Evolutionary conservation across 305 asterid genomes (phyloP), one percentile per base, ranked within the genome.

Genomic region (Nicotiana rustica): DNA sequence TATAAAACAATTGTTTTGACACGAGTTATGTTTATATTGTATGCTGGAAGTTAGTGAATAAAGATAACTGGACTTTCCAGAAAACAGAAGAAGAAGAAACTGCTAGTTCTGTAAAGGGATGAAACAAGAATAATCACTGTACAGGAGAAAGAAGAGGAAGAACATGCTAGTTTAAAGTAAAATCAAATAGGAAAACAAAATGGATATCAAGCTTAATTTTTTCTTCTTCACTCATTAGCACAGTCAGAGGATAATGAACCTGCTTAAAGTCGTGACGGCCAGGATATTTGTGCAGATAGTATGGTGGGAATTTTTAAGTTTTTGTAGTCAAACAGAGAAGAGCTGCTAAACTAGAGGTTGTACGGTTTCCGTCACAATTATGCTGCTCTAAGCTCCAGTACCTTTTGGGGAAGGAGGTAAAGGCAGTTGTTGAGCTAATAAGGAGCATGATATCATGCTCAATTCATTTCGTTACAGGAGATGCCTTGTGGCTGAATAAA

Each of bases 371-470:
- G 0, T 49, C 64, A 73, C 25, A 1, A 73, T 14, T 73, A 25
- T 49, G n/a, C 18, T 68, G 77, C 29, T 38, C 33, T 69, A 18
- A 69, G 56, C n/a, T 69, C 33, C 33, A 10, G 2, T n/a, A 13
- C 56, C 77, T 10, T 38, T 5, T 67, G 36, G 25, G 25, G 49
- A 67, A 67, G 25, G 52, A 67, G 25, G 25, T 67, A 7, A 33
- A 33, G 25, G 15, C 14, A 35, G 25, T 17, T 33, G 14, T 17
- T 68, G 55, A 68, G 33, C 56, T 38, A 35, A 67, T 12, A 6
- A 67, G 75, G 35, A 35, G 75, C 52, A 67, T 67, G 38, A 44
- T 47, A 5, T 2, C 78, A 75, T 75, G 47, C 79, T 25, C 65
- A 52, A 75, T 52, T 75, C 79, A 52, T 75, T 29, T 52, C 64